Percentiles rank a stretch among this genome's conserved stretches.
Conservation (phyloP, 2,329 filamentous ascomycete genomes). For the Plectosphaerella plurivora region DNA sequence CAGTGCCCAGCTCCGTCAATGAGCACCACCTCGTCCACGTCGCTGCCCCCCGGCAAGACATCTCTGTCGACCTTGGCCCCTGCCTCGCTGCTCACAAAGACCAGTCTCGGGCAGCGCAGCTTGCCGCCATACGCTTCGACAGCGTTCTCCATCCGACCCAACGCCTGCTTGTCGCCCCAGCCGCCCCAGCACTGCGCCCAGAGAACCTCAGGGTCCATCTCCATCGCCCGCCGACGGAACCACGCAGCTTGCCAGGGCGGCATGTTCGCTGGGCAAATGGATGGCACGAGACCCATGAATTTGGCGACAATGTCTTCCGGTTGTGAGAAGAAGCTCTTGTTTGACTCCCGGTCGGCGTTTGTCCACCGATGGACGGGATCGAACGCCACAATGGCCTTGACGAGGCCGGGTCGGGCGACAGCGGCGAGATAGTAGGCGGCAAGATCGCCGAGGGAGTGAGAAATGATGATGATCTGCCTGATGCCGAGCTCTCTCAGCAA, state of each 20-base stretch:
- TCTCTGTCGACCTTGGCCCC: constrained; percentile 5
- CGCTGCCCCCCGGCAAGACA: constrained; percentile 3
- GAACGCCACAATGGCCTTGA: constrained; percentile 1
- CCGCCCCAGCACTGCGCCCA: constrained; percentile 5
- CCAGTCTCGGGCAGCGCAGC: constrained; percentile 4
- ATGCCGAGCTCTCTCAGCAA: constrained; percentile 2
- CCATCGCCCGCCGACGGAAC: constrained; percentile 4
- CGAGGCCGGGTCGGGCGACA: neutral
- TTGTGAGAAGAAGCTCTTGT: neutral
- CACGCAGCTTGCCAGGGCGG: constrained; percentile 7
- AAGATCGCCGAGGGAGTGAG: constrained; percentile 4
- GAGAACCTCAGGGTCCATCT: constrained; percentile 5
- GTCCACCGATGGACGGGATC: constrained; percentile 4
- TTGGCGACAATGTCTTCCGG: neutral
- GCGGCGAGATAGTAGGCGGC: constrained; percentile 4
- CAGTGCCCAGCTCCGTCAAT: constrained; percentile 6
- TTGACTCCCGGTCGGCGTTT: neutral
- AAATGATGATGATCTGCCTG: constrained; percentile 1
- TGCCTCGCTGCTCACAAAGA: constrained; percentile 2
- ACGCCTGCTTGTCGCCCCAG: constrained; percentile 4
- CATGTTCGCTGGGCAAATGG: neutral
- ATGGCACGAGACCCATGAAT: neutral
- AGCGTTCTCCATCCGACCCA: constrained; percentile 4
- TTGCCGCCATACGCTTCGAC: constrained; percentile 1
- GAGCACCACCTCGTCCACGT: constrained; percentile 6